A percentile compares a stretch with the other conserved stretches of the same genome.
phyloP scores from a whole-genome alignment of 208 protist species.

The Phytomonas sp. region DNA sequence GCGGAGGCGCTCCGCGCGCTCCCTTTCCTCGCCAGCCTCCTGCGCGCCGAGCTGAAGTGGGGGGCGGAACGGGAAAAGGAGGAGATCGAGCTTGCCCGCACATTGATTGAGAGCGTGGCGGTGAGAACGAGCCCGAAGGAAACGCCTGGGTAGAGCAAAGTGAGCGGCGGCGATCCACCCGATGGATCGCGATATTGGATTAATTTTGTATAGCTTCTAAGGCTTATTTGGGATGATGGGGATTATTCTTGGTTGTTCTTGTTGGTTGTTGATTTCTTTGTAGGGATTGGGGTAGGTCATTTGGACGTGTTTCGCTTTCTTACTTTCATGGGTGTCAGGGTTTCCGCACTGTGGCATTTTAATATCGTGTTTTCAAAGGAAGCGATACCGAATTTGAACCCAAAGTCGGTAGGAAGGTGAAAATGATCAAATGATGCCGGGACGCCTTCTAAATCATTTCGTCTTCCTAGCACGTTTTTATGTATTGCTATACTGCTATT shows the following conservation, averaged over 20 bases:
- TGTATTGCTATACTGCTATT: slow-evolving; percentile 2
- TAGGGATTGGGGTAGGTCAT: no score
- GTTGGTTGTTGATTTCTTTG: no score
- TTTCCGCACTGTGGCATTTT: background rate
- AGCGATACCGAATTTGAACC: background rate
- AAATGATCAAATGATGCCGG: background rate
- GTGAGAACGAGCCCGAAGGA: background rate
- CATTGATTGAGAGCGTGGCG: slow-evolving; percentile 22
- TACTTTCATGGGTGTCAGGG: no score
- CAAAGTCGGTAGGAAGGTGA: background rate
- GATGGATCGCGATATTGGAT: no score
- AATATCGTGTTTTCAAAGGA: background rate
- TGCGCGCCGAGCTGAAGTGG: slow-evolving; percentile 39
- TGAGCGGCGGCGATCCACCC: no score
- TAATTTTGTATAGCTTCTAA: no score
- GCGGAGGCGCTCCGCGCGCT: slow-evolving; percentile 42
- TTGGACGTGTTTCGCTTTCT: no score
- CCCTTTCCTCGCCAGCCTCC: slow-evolving; percentile 28
- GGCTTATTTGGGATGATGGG: no score
- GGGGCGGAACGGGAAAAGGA: slow-evolving; percentile 8
- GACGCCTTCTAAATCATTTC: background rate
- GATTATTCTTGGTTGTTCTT: no score
- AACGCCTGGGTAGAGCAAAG: no score
- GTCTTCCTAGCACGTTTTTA: background rate
- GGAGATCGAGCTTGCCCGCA: slow-evolving; percentile 32